Base-by-base conservation (phyloP, 148 eudicot species). In the Fagopyrum tataricum region DNA sequence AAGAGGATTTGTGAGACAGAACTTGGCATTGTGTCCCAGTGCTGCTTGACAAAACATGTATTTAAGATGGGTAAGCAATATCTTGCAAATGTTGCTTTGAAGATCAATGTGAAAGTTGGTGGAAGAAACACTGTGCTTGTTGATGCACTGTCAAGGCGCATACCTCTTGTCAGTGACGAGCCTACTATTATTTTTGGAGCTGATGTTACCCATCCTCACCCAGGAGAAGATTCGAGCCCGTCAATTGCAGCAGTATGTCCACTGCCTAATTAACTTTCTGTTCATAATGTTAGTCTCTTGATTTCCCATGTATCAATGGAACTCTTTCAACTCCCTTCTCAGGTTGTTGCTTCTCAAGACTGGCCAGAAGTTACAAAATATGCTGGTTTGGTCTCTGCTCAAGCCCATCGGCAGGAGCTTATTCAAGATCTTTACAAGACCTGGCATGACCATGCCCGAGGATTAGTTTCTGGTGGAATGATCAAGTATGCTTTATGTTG, bases 331-430 rank as follows among this genome's bases (percentile, higher is more conserved):
- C 37, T 12, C 18, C 14, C 23, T 44, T 69, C 66, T 26, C 77
- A 89, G 94, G 94, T 89, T 26, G 94, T 89, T 81, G 94, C 94
- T 46, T 89, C 94, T 52, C 91, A 87, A 84, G 94, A 89, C 72
- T 89, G 94, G 94, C 94, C 94, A 6, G 91, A 89, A 79, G 89
- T 89, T 6, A 89, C 94, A 2, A 89, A 89, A 59, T 89, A 89
- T 81, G 90, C 89, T 73, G 94, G 91, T 64, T 70, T 89, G 74
- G 94, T 89, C 13, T 87, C 86, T 85, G 94, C 94, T 26, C 94
- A 89, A 84, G 84, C 90, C 18, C 94, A 89, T 76, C 87, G 94
- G 9, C 91, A 87, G 73, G 94, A 89, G 83, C 81, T 89, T 15
- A 89, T 89, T 55, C 88, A 89, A 73, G 94, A 89, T 84, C 77